phyloP scores from a whole-genome alignment of 2,329 filamentous ascomycete species.

The Paraconiothyrium sp. region DNA sequence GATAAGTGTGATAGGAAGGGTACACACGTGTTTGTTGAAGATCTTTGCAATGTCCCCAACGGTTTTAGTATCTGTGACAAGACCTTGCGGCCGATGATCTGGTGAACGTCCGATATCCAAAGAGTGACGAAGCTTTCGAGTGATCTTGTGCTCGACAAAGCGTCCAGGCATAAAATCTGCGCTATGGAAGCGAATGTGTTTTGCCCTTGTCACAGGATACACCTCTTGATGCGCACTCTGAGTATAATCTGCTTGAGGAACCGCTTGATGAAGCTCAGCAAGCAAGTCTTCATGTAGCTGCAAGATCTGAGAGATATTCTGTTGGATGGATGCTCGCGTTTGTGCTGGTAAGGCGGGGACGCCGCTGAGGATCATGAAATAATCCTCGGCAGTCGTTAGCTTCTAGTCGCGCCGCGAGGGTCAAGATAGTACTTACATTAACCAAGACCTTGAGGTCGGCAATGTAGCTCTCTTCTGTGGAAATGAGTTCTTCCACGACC shows the following conservation, averaged over 20 bases:
- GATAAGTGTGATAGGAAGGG: slow-evolving; percentile 25
- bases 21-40: slow-evolving; percentile 62
- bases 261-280: slow-evolving; percentile 73
- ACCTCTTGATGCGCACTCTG: slow-evolving; percentile 45
- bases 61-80: slow-evolving; percentile 63
- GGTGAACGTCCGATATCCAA: slow-evolving; percentile 56
- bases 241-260: slow-evolving; percentile 70
- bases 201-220: slow-evolving; percentile 46
- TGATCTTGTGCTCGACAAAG: slow-evolving; percentile 45
- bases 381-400: slow-evolving; percentile 43
- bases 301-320: slow-evolving; percentile 81
- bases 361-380: slow-evolving; percentile 71
- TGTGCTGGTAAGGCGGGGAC: slow-evolving; percentile 71
- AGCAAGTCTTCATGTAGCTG: slow-evolving; percentile 85
- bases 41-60: slow-evolving; percentile 63
- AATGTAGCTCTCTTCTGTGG: slow-evolving; percentile 88
- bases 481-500: slow-evolving; percentile 85
- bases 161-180: slow-evolving; percentile 56
- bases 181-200: slow-evolving; percentile 60
- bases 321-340: slow-evolving; percentile 77
- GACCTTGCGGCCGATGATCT: slow-evolving; percentile 46
- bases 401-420: background rate
- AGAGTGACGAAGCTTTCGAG: slow-evolving; percentile 54
- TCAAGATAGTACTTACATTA: slow-evolving; percentile 68
- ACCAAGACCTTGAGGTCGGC: slow-evolving; percentile 85